Base-by-base conservation (phyloP, 2,329 filamentous ascomycete genomes). In the Aspergillus sp. region DNA sequence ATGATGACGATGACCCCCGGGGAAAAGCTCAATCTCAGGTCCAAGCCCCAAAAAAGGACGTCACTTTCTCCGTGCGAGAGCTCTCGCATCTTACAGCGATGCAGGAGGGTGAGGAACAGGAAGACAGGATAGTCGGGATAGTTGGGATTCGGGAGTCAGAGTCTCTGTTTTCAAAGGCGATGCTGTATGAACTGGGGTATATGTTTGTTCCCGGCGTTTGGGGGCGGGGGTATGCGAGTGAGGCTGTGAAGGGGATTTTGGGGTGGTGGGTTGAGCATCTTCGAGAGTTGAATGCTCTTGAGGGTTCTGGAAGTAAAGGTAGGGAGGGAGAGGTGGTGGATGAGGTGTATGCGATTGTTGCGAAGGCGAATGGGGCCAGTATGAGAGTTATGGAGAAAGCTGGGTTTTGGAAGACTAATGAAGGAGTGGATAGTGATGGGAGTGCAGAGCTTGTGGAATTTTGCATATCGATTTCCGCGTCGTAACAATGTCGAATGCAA, bases 211-310 rank as follows among this genome's bases (percentile, higher is more conserved):
- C 73, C 56, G 79, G 82, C 62, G 65, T 71, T 54, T 87, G 85
- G 85, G 81, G 82, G 6, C 77, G 75, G 40, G 85, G 84, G 4
- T 80, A 83, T 62, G 83, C 79, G 34, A 85, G 81, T 1, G 85
- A 87, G 71, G 82, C 85, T 45, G 58, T 86, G 39, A 69, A 61
- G 51, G 83, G 69, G 1, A 81, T 81, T 52, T 59, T 83, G 12
- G 59, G 65, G 11, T 67, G 73, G 11, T 87, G 80, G 77, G 81
- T 55, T 15, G 15, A 4, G 6, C 37, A 42, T 15, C 22, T 17
- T 54, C 41, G 37, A 13, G 12, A 24, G 15, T 19, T 33, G 20
- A 9, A 8, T 45, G 27, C 3, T 3, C 3, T 19, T 13, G 42
- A 27, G 19, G 19, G 5, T n/a, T 24, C 20, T 20, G 20, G 20